phyloP scores from a whole-genome alignment of 2,329 filamentous ascomycete genomes.

The Chrysoporthe deuterocubensis region DNA sequence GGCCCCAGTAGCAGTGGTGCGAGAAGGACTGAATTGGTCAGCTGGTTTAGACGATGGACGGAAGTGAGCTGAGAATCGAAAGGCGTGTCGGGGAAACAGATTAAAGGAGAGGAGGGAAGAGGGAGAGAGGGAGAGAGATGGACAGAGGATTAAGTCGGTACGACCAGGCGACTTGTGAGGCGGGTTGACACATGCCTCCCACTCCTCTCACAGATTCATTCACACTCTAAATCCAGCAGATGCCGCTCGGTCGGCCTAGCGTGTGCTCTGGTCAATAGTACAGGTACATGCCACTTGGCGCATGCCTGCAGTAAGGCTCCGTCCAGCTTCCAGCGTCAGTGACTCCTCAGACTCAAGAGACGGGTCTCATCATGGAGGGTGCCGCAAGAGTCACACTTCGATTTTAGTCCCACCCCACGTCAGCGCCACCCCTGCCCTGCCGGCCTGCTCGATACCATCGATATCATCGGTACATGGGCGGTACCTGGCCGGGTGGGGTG shows the following conservation, averaged over 20 bases:
- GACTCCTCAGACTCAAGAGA: background rate
- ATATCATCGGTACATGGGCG: slow-evolving; percentile 13
- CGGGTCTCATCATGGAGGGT: slow-evolving; percentile 18
- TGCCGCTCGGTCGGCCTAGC: slow-evolving; percentile 4
- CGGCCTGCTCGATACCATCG: background rate
- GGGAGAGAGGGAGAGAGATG: slow-evolving; percentile 14
- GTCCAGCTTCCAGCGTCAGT: background rate
- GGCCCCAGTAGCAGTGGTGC: slow-evolving; percentile 2
- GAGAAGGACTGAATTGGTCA: slow-evolving; percentile 28
- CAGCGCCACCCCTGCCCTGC: slow-evolving; percentile 20
- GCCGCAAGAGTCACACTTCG: slow-evolving; percentile 27
- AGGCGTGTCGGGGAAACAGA: background rate
- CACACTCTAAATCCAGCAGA: slow-evolving; percentile 1
- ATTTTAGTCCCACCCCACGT: slow-evolving; percentile 17
- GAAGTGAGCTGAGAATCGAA: background rate
- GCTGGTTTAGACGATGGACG: slow-evolving; percentile 14
- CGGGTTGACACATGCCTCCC: background rate
- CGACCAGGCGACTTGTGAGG: background rate
- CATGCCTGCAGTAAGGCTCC: slow-evolving; percentile 24
- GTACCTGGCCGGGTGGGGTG: slow-evolving; percentile 20
- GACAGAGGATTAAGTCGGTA: slow-evolving; percentile 2
- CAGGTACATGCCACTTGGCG: slow-evolving; percentile 22
- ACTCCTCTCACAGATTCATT: background rate
- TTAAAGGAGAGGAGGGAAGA: slow-evolving; percentile 17
- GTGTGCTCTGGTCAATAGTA: slow-evolving; percentile 11